Base-by-base conservation (phyloP, 2,329 filamentous ascomycete species). In the Triangularia setosa region DNA sequence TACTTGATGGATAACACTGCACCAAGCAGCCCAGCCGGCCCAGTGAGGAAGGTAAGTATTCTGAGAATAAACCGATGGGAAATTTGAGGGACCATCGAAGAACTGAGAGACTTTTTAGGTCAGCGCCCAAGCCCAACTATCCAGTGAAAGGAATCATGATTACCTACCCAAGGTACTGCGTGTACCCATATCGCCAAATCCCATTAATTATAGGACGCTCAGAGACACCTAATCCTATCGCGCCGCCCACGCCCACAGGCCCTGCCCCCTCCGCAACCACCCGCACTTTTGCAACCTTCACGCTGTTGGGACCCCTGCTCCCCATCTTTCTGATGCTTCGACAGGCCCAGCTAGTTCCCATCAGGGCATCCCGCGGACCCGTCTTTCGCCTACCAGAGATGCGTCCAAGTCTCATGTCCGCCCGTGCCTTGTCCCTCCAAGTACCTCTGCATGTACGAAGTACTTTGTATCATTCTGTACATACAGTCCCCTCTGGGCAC, bases 331-430 rank as follows among this genome's bases (percentile, higher is more conserved):
- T 33, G 35, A 40, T 56, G 35, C 40, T 55, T 68, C 54, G 64
- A 61, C 60, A 63, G 63, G n/a, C n/a, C 40, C 40, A 48, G n/a
- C 40, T 48, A 18, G 21, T 48, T 68, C 67, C 65, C 64, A 64
- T 69, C 68, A 62, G 57, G 66, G 66, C 64, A 68, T 69, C 67
- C 68, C 68, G 68, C 67, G 60, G 56, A 61, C 67, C 69, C 69
- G 67, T 70, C 61, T 64, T 67, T 70, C 69, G 68, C 68, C 68
- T 68, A 69, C 33, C 9, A 9, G 28, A 52, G 57, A 60, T 62
- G 58, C 61, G 48, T 60, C 63, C 65, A 66, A 68, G 59, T 57
- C 60, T 60, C 61, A 65, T 65, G 60, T 60, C 54, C 27, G 27
- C 58, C 65, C 56, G 40, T 59, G 40, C 28, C 55, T 33, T 48